Conservation (phyloP, 345 rosid genomes). For the Ricinus communis region DNA sequence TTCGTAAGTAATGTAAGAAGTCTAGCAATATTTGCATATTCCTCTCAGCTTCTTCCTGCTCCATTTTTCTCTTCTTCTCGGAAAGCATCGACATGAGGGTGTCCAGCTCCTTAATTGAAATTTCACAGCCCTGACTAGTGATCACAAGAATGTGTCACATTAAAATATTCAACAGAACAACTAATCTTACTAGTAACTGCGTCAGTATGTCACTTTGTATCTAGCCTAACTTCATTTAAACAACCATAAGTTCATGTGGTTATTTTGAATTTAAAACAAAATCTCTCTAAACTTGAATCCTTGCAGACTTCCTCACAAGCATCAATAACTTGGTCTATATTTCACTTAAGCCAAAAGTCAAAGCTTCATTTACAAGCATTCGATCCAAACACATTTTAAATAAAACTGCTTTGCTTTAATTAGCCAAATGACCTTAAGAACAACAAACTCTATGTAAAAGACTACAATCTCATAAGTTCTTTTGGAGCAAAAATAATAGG, state of each 20-base stretch:
- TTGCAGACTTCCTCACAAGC: not conserved
- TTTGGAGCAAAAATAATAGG: too few relatives aligned
- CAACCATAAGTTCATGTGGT: not conserved
- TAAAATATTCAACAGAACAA: not conserved
- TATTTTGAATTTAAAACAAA: not conserved
- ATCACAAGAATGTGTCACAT: slow-evolving; percentile 25
- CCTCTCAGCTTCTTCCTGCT: slow-evolving; percentile 97
- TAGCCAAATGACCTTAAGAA: not conserved
- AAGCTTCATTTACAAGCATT: too few relatives aligned
- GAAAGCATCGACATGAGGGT: slow-evolving; percentile 65
- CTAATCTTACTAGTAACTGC: not conserved
- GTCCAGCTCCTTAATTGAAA: slow-evolving; percentile 88
- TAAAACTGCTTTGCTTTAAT: too few relatives aligned
- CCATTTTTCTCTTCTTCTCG: slow-evolving; percentile 93
- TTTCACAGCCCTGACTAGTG: slow-evolving; percentile 80
- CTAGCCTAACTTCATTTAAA: not conserved
- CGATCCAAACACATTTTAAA: too few relatives aligned
- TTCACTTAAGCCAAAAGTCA: too few relatives aligned
- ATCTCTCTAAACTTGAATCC: not conserved
- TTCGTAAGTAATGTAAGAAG: slow-evolving; percentile 77
- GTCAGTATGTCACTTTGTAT: not conserved
- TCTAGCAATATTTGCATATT: slow-evolving; percentile 94
- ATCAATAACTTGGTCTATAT: too few relatives aligned
- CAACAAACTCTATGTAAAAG: not conserved
- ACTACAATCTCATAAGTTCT: too few relatives aligned